phyloP scores from a whole-genome alignment of 257 asterid genomes.

The Verbascum thapsus region DNA sequence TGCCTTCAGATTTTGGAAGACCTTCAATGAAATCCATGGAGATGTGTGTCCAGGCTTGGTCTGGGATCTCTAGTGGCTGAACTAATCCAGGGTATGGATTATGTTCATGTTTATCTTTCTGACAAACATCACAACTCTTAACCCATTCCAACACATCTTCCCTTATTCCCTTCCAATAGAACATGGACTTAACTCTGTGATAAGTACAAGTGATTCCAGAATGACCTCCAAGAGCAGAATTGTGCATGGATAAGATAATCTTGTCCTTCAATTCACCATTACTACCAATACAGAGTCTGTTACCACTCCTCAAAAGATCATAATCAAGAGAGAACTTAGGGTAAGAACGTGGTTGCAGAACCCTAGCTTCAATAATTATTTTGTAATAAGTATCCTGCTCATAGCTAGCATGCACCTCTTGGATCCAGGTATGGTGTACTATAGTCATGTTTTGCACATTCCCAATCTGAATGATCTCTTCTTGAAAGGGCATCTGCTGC shows the following conservation, averaged over 20 bases:
- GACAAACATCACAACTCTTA: not conserved
- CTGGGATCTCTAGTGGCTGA: not conserved
- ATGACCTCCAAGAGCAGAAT: no score
- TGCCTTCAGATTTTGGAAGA: not conserved
- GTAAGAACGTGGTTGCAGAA: not conserved
- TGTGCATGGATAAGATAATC: no score
- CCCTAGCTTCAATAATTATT: not conserved
- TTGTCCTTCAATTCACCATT: no score
- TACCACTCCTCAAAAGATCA: not conserved
- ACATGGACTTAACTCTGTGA: not conserved
- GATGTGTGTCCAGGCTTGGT: not conserved
- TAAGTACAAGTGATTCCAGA: no score
- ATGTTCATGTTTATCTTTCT: not conserved
- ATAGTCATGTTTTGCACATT: no score
- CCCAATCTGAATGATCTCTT: no score
- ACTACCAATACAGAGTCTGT: not conserved
- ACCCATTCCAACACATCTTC: no score
- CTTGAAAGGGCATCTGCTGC: not conserved
- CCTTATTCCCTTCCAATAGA: not conserved
- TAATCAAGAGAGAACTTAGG: not conserved
- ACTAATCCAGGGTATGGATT: not conserved
- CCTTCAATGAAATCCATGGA: constrained; percentile 14
- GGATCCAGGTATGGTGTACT: not conserved
- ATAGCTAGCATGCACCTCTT: not conserved
- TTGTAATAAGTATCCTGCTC: not conserved